Evolutionary conservation across 176 grass and related monocot species (phyloP).

Genomic region (Oryza meridionalis): DNA sequence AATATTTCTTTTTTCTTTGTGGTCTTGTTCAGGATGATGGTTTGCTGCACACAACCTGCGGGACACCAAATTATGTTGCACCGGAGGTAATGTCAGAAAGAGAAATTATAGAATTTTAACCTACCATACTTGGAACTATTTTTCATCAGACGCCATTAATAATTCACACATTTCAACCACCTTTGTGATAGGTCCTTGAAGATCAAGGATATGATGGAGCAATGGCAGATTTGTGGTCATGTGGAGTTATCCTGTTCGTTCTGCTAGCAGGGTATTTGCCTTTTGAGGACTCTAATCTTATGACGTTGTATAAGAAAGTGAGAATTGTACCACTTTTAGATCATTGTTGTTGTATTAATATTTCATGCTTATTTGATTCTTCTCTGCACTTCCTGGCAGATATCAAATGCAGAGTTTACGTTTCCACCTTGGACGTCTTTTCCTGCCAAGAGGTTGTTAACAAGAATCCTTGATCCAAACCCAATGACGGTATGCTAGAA

Average conservation of each 20-base stretch:
- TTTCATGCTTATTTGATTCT: constrained; percentile 31
- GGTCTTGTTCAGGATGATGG: constrained; percentile 76
- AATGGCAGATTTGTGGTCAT: constrained; percentile 98
- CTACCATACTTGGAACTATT: no score
- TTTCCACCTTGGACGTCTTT: constrained; percentile 91
- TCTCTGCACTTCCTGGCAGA: constrained; percentile 53
- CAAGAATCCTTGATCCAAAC: constrained; percentile 93
- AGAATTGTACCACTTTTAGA: constrained; percentile 36
- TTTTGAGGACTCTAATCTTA: constrained; percentile 97
- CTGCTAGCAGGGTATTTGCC: constrained; percentile 97
- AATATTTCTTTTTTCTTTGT: constrained; percentile 14
- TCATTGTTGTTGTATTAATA: constrained; percentile 5
- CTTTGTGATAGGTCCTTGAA: constrained; percentile 72
- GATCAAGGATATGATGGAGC: constrained; percentile 99
- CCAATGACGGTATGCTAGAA: constrained; percentile 65
- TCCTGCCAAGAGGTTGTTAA: constrained; percentile 91
- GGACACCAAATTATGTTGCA: constrained; percentile 98
- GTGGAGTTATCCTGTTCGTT: constrained; percentile 98
- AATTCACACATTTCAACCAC: not conserved
- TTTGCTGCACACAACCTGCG: constrained; percentile 92
- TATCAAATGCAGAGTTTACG: constrained; percentile 74
- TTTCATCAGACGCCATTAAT: not conserved
- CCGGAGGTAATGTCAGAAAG: constrained; percentile 65
- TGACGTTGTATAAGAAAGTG: constrained; percentile 96
- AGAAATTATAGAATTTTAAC: not conserved